Conservation (phyloP, 352 stramenopile genomes). For the Phytophthora capsici region DNA sequence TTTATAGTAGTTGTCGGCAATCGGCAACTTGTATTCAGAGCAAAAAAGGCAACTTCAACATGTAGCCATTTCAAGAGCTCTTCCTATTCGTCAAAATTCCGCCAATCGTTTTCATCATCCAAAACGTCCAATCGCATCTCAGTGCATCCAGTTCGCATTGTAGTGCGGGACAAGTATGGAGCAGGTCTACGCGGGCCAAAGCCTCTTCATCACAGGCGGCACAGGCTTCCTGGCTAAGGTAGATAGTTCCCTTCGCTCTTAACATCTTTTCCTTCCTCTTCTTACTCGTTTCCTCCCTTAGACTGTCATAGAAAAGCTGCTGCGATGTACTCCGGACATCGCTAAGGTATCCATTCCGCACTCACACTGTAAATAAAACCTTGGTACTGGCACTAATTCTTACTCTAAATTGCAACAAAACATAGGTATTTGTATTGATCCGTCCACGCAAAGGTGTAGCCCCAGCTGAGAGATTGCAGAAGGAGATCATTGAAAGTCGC, state of each 20-base stretch:
- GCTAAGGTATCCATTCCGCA: conserved; percentile 40
- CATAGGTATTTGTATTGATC: conserved; percentile 79
- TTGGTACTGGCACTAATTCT: conserved; percentile 3
- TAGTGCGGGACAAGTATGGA: conserved; percentile 42
- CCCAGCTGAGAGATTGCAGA: conserved; percentile 56
- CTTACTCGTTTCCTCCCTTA: conserved; percentile 23
- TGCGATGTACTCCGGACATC: conserved; percentile 70
- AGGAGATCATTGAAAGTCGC: conserved; percentile 77
- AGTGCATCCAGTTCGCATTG: conserved; percentile 14
- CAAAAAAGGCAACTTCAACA: conserved; percentile 3
- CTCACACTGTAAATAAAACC: not conserved
- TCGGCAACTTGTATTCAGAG: too few species aligned
- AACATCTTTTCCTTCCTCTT: not conserved
- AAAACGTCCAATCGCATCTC: conserved; percentile 15
- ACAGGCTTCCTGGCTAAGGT: conserved; percentile 90
- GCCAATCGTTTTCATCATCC: not conserved
- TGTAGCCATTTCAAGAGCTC: conserved; percentile 10
- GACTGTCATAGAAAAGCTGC: conserved; percentile 82
- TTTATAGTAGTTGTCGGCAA: too few species aligned
- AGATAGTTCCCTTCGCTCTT: not conserved
- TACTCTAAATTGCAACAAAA: not conserved
- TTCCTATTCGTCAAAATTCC: conserved; percentile 5
- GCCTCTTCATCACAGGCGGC: conserved; percentile 85
- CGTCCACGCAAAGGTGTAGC: conserved; percentile 76
- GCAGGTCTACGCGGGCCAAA: conserved; percentile 61